phyloP scores from a whole-genome alignment of 192 early-diverging fungal species.

The Paraglomus occultum region DNA sequence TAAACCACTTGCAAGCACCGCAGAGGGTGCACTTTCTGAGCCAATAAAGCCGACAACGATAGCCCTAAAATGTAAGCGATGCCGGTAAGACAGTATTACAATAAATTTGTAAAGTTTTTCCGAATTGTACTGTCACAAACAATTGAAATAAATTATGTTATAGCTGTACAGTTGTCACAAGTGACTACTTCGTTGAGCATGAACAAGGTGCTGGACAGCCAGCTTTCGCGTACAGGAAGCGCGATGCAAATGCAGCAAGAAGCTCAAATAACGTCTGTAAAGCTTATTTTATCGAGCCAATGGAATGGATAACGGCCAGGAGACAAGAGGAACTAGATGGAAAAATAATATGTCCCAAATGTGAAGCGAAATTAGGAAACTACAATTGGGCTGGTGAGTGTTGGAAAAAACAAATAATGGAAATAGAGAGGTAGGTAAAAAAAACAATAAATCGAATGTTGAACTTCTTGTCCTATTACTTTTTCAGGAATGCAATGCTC shows the following conservation, averaged over 20 bases:
- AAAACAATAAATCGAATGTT: constrained; percentile 5
- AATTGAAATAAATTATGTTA: constrained; percentile 11
- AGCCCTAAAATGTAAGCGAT: constrained; percentile 56
- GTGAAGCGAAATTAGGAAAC: constrained; percentile 72
- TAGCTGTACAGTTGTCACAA: constrained; percentile 56
- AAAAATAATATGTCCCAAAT: constrained; percentile 76
- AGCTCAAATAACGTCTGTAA: constrained; percentile 47
- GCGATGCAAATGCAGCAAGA: constrained; percentile 39
- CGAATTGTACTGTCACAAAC: not conserved
- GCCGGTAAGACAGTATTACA: constrained; percentile 37
- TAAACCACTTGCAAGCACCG: no score
- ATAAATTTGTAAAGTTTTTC: not conserved
- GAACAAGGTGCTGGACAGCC: constrained; percentile 66
- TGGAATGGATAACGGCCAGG: constrained; percentile 71
- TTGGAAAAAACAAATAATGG: not conserved
- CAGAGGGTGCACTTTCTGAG: no score
- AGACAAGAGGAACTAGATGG: constrained; percentile 49
- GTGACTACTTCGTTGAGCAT: constrained; percentile 68
- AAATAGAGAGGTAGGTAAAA: not conserved
- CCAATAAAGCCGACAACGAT: no score
- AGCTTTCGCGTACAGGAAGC: constrained; percentile 73
- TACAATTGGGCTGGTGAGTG: constrained; percentile 74
- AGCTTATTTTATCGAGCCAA: constrained; percentile 79
- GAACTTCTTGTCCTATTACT: not conserved
- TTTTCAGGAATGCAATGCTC: constrained; percentile 59